Percentiles rank a stretch among this genome's conserved stretches.
Conservation (phyloP, 164 flowering plant species). For the Houttuynia cordata region DNA sequence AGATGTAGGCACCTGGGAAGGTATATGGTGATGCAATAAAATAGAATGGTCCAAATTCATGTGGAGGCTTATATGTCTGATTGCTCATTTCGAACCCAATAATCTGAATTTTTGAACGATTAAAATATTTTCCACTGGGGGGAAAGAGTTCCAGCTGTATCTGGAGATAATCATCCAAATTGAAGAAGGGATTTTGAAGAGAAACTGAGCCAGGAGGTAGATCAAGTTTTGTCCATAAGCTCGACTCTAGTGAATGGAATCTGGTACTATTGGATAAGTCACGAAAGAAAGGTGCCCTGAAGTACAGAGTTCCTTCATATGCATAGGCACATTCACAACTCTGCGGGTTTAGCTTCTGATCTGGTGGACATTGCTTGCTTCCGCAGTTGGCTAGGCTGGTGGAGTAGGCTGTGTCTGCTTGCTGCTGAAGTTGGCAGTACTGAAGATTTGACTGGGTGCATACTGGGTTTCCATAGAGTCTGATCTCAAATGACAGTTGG, state of each 20-base stretch:
- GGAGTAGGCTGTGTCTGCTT: constrained; percentile 28
- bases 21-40: constrained; percentile 40
- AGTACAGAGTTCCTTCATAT: constrained; percentile 65
- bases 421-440: constrained; percentile 49
- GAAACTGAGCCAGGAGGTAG: constrained; percentile 78
- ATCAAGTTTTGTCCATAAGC: constrained; percentile 45
- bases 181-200: constrained; percentile 58
- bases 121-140: constrained; percentile 44
- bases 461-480: constrained; percentile 72
- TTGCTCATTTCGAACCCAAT: constrained; percentile 51
- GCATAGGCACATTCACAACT: constrained; percentile 81
- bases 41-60: constrained; percentile 51
- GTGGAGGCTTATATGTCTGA: constrained; percentile 58
- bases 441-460: constrained; percentile 21
- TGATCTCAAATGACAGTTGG: constrained; percentile 11
- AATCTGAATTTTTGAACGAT: constrained; percentile 42
- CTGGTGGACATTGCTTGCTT: constrained; percentile 29
- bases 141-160: constrained; percentile 69
- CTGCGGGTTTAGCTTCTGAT: constrained; percentile 58
- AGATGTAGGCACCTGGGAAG: constrained; percentile 32
- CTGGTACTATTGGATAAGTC: constrained; percentile 47
- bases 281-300: constrained; percentile 71
- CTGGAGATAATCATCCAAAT: constrained; percentile 60
- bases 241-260: constrained; percentile 58
- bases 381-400: too few species aligned